Evolutionary conservation across 2,329 filamentous ascomycete genomes (phyloP).

Genomic region (Fusarium pininemorale): DNA sequence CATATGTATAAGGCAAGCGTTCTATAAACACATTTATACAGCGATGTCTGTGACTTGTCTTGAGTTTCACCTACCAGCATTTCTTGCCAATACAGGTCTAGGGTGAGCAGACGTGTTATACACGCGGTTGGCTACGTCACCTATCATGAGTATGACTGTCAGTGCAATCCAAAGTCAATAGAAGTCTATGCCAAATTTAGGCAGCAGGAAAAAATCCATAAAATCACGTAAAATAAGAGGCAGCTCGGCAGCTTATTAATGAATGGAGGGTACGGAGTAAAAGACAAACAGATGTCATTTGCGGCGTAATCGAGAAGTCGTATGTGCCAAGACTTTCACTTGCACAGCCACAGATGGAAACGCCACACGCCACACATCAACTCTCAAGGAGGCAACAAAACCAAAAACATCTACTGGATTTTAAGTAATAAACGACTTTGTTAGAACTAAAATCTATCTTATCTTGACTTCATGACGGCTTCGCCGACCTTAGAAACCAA

Average conservation of each 20-base stretch:
- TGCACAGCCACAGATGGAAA: background rate
- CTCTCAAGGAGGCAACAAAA: background rate
- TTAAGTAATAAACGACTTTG: background rate
- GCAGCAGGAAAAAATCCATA: background rate
- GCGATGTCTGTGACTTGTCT: background rate
- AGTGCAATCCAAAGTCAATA: background rate
- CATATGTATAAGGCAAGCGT: too few relatives aligned
- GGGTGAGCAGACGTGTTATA: background rate
- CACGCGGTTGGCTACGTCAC: background rate
- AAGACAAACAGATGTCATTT: background rate
- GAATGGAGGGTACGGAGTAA: background rate
- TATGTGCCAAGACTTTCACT: background rate
- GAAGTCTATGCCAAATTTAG: background rate
- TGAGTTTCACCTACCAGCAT: accelerated
- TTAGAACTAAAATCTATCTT: too few relatives aligned
- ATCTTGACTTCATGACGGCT: accelerated
- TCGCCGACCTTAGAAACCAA: accelerated
- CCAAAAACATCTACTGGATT: background rate
- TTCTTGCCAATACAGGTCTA: background rate
- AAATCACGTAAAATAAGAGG: accelerated
- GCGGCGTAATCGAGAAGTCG: background rate
- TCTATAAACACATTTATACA: too few relatives aligned
- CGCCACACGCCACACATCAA: slow-evolving; percentile 6
- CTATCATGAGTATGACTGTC: background rate
- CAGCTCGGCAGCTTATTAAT: accelerated